Evolutionary conservation across 305 asterid genomes (phyloP), one percentile per base, ranked within the genome.

Genomic region (Rubia tinctorum): DNA sequence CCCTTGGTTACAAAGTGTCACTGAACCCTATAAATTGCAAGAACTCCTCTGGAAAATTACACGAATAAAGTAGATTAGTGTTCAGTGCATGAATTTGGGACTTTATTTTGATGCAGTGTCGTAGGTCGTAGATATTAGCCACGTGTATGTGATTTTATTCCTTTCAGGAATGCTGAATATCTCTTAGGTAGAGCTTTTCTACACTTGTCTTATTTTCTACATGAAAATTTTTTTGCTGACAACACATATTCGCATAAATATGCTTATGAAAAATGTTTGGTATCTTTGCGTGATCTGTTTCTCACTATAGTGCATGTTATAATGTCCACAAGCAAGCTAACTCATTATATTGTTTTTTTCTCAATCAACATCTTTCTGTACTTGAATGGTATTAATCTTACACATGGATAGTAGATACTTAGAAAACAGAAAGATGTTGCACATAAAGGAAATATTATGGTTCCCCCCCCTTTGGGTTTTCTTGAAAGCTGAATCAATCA

Each of bases 301-400:
- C 66, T 15, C 61, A 18, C 17, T 17, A 34, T 25, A 5, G 25
- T 12, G 12, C 47, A 12, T 39, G 7, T 67, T 27, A 61, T 37
- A 18, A 37, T 30, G 25, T 14, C 37, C 23, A 11, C 37, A 8
- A 53, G 30, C 22, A 61, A 44, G 17, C 14, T 22, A 34, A 65
- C 8, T 53, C 23, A 44, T 13, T 30, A 49, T 15, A 45, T 62
- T 49, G 55, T 1, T 55, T 64, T 73, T 2, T 64, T 34, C 40
- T 14, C 17, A 11, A 14, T 9, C 34, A 11, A 20, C 7, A 5
- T 10, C 44, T 72, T 79, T 69, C 60, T 14, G 79, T 66, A 14
- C 25, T 80, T 72, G 44, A 45, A 66, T 61, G 63, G 13, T 72
- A 49, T 67, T 22, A 20, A 9, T 72, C 9, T 64, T 64, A 53